Conservation (phyloP, 352 stramenopile species). For the Pythium phragmiticola region DNA sequence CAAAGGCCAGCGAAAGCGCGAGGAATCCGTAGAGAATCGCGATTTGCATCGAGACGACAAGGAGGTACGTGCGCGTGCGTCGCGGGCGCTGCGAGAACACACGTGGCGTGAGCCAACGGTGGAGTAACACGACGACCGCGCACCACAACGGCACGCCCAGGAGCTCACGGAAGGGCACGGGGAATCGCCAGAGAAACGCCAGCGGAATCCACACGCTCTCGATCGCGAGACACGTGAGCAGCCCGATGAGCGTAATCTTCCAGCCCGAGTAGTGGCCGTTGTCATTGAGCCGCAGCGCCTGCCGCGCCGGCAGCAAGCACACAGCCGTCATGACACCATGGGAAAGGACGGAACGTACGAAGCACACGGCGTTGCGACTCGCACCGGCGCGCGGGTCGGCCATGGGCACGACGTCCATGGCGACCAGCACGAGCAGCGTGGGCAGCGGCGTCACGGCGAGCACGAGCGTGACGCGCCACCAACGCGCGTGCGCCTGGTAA, state of each 20-base stretch:
- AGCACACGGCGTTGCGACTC: slow-evolving; percentile 5
- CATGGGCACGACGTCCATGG: slow-evolving; percentile 16
- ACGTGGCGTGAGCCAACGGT: slow-evolving; percentile 1
- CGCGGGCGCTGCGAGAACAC: slow-evolving; percentile 8
- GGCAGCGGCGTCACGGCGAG: slow-evolving; percentile 12
- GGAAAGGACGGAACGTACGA: slow-evolving; percentile 14
- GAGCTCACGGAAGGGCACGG: slow-evolving; percentile 24
- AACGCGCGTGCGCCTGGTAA: slow-evolving; percentile 10
- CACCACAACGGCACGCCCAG: slow-evolving; percentile 9
- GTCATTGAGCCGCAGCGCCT: slow-evolving; percentile 16
- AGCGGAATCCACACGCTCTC: slow-evolving; percentile 17
- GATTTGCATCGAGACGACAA: slow-evolving; percentile 13
- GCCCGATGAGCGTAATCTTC: slow-evolving; percentile 8
- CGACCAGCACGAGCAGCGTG: slow-evolving; percentile 15
- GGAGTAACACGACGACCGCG: slow-evolving; percentile 1
- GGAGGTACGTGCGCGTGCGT: slow-evolving; percentile 14
- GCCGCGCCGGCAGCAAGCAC: slow-evolving; percentile 8
- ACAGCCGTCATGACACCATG: slow-evolving; percentile 14
- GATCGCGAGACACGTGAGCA: neutral
- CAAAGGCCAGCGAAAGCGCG: slow-evolving; percentile 29
- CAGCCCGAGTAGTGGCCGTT: slow-evolving; percentile 12
- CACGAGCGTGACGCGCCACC: slow-evolving; percentile 12
- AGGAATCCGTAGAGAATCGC: slow-evolving; percentile 26
- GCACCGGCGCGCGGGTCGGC: slow-evolving; percentile 3
- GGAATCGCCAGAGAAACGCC: slow-evolving; percentile 25